Evolutionary conservation across 441 rosid genomes (phyloP).

Genomic region (Erodium trifolium): DNA sequence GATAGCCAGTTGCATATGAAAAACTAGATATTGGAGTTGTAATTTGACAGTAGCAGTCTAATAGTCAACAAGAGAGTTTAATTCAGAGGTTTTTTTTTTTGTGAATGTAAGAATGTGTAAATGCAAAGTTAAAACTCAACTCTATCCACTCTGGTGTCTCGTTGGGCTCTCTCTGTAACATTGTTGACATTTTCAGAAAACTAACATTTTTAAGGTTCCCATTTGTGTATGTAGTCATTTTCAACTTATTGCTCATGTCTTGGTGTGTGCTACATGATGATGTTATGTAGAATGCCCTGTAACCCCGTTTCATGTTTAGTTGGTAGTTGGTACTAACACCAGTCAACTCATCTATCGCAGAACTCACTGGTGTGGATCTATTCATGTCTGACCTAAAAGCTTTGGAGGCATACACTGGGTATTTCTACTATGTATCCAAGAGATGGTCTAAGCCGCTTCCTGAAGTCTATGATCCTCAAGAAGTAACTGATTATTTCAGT

Average conservation of each 20-base stretch:
- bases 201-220: not conserved
- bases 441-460: constrained; percentile 90
- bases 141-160: not conserved
- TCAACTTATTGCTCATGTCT: not conserved
- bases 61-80: not conserved
- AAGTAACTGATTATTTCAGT: constrained; percentile 65
- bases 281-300: not conserved
- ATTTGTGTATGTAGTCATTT: not conserved
- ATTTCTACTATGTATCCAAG: constrained; percentile 54
- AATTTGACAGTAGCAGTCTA: not conserved
- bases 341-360: constrained; percentile 29
- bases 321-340: constrained; percentile 4
- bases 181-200: not conserved
- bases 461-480: constrained; percentile 66
- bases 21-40: not conserved
- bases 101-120: too few relatives aligned
- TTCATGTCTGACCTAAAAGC: constrained; percentile 88
- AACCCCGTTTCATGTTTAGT: not conserved
- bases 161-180: not conserved
- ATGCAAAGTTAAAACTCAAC: not conserved
- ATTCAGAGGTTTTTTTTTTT: not conserved
- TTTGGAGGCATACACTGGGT: constrained; percentile 62
- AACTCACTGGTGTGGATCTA: constrained; percentile 72
- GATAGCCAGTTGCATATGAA: not conserved
- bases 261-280: not conserved